These are phyloP conservation scores for Pseudogymnoascus sp. DNA, from an alignment of 2,329 filamentous ascomycete genomes.

Conservation along the genomic window DNA sequence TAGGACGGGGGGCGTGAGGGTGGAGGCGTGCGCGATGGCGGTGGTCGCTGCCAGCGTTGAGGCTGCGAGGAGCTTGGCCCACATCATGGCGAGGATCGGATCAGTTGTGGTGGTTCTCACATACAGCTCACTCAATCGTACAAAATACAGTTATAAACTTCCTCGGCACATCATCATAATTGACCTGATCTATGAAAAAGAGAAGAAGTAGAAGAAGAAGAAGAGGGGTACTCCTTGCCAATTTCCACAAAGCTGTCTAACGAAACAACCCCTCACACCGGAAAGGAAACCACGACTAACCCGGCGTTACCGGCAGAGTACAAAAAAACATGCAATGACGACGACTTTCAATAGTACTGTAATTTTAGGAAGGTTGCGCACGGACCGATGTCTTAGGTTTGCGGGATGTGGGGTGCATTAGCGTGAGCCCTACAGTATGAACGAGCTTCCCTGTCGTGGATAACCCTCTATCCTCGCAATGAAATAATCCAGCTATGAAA, in stretches of 20 bases:
- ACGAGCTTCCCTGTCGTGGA: too few species aligned
- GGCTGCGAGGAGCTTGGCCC: conserved; percentile 14
- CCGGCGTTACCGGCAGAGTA: neutral
- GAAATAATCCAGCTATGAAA: too few species aligned
- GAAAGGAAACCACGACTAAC: neutral
- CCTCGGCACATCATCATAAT: neutral
- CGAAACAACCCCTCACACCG: neutral
- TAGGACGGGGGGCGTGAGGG: conserved; percentile 46
- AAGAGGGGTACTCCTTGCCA: neutral
- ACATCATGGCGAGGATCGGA: neutral
- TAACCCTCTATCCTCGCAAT: too few species aligned
- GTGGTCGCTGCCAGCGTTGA: conserved; percentile 19
- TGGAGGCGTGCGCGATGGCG: conserved; percentile 39
- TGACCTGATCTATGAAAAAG: too few species aligned
- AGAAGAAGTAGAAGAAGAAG: neutral
- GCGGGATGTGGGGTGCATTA: neutral
- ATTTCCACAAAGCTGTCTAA: neutral
- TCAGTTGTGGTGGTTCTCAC: neutral
- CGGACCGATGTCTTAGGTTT: neutral
- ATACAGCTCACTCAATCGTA: neutral
- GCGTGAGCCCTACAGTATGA: too few species aligned
- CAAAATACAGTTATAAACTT: neutral
- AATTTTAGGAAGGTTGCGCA: too few species aligned
- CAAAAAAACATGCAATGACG: neutral
- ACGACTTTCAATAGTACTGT: too few species aligned